Base-by-base conservation (phyloP, 768 basidiomycete genomes). In the Lepiota subincarnata region DNA sequence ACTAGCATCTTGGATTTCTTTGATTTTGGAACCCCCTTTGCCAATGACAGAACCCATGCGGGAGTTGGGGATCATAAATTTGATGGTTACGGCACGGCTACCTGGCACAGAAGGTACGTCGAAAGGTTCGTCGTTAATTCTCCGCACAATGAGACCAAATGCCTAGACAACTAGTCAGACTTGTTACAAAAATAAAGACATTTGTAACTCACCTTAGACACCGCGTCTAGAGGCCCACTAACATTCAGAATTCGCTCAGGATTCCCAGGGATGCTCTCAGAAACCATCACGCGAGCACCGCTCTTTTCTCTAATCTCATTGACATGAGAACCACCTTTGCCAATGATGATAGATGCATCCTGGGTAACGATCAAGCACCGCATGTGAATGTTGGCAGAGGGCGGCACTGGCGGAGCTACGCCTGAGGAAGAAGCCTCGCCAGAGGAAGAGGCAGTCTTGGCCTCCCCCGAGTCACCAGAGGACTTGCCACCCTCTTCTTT, bases 31-130 rank as follows among this genome's bases (percentile, higher is more conserved):
- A 28, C 97, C 97, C 58, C 88, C 90, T 69, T 97, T 98, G 53
- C 97, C 97, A 64, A 99, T 99, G 56, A 98, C 93, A 14, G 94
- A 97, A 38, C 96, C 96, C 96, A 98, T 98, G 55, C 96, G 89
- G 8, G 93, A 95, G 71, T 98, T 98, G 59, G 96, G 96, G 53
- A 98, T 97, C 89, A 98, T 98, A 67, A 93, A 98, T 70, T 98
- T 98, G 79, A 99, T 98, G 26, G 97, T 98, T 50, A 99, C 97
- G 24, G 97, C 96, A 55, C 95, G 84, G 64, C 94, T 97, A 55
- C 97, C 97, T 42, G 97, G 97, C 4, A 98, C 92, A 34, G 96
- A 98, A 18, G 97, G 92, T 41, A 91, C 87, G 63, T 98, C 97
- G 70, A 97, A 98, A 1, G 97, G 96, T 68, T 98, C 97, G 65